Evolutionary conservation across 2,329 filamentous ascomycete genomes (phyloP).

Genomic region (Aspergillus sojae): DNA sequence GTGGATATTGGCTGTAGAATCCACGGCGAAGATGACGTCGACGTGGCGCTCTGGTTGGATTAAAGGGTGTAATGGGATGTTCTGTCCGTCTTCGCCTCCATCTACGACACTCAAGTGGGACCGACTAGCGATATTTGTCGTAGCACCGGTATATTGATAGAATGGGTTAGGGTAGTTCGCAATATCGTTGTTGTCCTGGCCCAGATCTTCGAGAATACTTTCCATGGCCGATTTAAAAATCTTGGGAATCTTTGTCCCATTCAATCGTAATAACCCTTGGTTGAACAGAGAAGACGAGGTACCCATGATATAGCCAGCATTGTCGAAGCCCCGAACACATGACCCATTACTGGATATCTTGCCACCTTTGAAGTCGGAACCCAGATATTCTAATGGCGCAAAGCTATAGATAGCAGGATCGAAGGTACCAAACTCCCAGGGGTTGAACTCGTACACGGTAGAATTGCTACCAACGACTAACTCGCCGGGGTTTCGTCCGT

Average conservation of each 20-base stretch:
- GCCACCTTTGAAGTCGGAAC: conserved; percentile 69
- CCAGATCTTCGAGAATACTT: conserved; percentile 57
- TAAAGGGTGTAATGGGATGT: conserved; percentile 76
- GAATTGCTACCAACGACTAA: conserved; percentile 65
- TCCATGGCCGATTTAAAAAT: conserved; percentile 55
- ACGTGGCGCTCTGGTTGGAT: conserved; percentile 72
- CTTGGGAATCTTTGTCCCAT: conserved; percentile 51
- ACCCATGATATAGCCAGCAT: conserved; percentile 78
- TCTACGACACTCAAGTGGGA: conserved; percentile 69
- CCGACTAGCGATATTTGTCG: conserved; percentile 58
- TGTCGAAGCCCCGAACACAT: conserved; percentile 80
- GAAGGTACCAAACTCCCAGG: conserved; percentile 74
- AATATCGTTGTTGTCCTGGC: conserved; percentile 66
- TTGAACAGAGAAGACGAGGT: conserved; percentile 84
- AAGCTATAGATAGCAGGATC: conserved; percentile 72
- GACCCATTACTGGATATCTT: conserved; percentile 54
- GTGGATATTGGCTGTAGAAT: conserved; percentile 70
- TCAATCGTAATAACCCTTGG: conserved; percentile 66
- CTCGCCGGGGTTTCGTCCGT: conserved; percentile 64
- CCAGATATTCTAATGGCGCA: conserved; percentile 68
- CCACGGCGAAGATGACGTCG: conserved; percentile 79
- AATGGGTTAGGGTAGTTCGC: conserved; percentile 79
- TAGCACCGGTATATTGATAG: conserved; percentile 60
- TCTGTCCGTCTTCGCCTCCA: conserved; percentile 76
- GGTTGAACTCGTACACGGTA: conserved; percentile 74